Percentiles rank a stretch among this genome's conserved stretches.
These are phyloP conservation scores for Xanthoceras sorbifolium DNA, from an alignment of 345 rosid genomes.

Conservation along the genomic window DNA sequence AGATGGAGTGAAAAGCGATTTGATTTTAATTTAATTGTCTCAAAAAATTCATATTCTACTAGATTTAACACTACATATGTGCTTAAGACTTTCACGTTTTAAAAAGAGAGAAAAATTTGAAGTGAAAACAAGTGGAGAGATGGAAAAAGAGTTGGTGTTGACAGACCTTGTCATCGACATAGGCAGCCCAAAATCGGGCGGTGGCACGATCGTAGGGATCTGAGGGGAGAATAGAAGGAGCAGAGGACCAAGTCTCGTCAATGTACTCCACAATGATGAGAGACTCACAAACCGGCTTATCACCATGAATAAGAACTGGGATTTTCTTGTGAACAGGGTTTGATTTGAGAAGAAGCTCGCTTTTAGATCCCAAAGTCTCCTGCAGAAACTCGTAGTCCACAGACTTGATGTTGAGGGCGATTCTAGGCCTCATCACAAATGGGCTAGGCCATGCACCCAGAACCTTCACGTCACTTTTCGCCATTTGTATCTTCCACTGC, in stretches of 20 bases:
- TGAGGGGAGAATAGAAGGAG: slow-evolving; percentile 66
- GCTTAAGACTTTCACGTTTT: too few species aligned
- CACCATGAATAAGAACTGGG: slow-evolving; percentile 75
- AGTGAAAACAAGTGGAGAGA: background rate
- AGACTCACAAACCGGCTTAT: slow-evolving; percentile 61
- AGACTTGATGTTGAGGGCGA: slow-evolving; percentile 71
- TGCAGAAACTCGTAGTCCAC: slow-evolving; percentile 56
- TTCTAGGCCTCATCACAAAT: slow-evolving; percentile 63
- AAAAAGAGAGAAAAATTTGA: too few species aligned
- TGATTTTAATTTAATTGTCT: too few species aligned
- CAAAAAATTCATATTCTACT: too few species aligned
- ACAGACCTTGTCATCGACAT: slow-evolving; percentile 65
- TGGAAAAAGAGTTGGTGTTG: background rate
- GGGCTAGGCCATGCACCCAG: slow-evolving; percentile 89
- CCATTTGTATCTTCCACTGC: slow-evolving; percentile 22
- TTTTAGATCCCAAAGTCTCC: slow-evolving; percentile 54
- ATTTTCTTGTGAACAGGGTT: slow-evolving; percentile 83
- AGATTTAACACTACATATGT: too few species aligned
- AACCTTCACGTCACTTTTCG: slow-evolving; percentile 50
- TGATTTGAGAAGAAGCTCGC: slow-evolving; percentile 64
- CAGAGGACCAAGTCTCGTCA: slow-evolving; percentile 68
- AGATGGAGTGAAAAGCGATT: too few species aligned
- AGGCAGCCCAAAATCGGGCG: slow-evolving; percentile 80
- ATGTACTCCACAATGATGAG: slow-evolving; percentile 66
- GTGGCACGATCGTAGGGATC: slow-evolving; percentile 64